phyloP scores from a whole-genome alignment of 176 grass and related monocot species.

The Juncus effusus region DNA sequence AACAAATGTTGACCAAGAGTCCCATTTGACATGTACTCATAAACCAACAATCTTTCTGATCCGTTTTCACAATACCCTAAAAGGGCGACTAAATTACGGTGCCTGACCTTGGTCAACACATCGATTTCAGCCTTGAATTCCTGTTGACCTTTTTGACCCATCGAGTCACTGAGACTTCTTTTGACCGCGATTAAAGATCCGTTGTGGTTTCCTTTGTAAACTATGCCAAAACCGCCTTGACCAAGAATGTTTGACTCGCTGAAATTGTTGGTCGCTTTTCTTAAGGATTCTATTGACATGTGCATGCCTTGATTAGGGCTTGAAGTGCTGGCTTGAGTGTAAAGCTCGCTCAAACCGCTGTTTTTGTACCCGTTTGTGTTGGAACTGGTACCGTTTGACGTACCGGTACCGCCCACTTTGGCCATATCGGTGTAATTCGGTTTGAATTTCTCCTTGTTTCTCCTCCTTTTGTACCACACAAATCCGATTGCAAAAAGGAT shows the following conservation, averaged over 20 bases:
- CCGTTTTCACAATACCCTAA: slow-evolving; percentile 82
- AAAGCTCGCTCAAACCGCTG: slow-evolving; percentile 18
- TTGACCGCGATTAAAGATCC: slow-evolving; percentile 79
- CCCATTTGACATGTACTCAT: slow-evolving; percentile 80
- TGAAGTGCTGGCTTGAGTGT: slow-evolving; percentile 30
- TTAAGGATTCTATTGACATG: slow-evolving; percentile 54
- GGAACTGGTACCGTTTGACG: slow-evolving; percentile 2
- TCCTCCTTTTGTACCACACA: slow-evolving; percentile 38
- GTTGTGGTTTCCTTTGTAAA: slow-evolving; percentile 75
- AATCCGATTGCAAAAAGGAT: slow-evolving; percentile 30
- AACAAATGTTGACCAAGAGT: slow-evolving; percentile 76
- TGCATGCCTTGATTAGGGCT: slow-evolving; percentile 54
- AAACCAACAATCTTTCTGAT: slow-evolving; percentile 88
- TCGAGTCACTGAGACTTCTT: slow-evolving; percentile 49
- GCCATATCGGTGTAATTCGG: slow-evolving; percentile 36
- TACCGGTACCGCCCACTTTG: slow-evolving; percentile 38
- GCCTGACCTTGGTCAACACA: slow-evolving; percentile 83
- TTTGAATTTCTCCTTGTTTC: slow-evolving; percentile 48
- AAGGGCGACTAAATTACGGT: slow-evolving; percentile 81
- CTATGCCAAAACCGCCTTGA: slow-evolving; percentile 85
- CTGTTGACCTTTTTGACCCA: slow-evolving; percentile 68
- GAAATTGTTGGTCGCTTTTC: slow-evolving; percentile 82
- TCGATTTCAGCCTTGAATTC: slow-evolving; percentile 97
- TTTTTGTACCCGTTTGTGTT: neutral
- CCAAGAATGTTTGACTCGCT: slow-evolving; percentile 62